Base-by-base conservation (phyloP, 192 early-diverging fungal species). In the Geranomyces michiganensis region DNA sequence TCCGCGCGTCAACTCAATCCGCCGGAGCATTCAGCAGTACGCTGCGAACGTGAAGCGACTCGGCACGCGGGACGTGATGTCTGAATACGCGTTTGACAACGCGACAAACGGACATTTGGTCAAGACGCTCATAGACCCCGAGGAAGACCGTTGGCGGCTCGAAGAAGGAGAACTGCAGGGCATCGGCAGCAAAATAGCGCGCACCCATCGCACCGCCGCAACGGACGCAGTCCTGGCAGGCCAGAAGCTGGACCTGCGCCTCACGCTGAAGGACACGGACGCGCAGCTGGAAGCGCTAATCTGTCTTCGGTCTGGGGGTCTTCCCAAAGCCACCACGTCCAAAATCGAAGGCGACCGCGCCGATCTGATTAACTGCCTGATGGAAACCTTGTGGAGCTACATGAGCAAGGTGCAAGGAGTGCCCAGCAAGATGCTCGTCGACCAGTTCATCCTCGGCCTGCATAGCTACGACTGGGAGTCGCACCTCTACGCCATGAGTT, bases 181-280 rank as follows among this genome's bases (percentile, higher is more conserved):
- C 46, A 19, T 65, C 31, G 63, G 63, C 17, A 65, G 63, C 63
- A 31, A 21, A 15, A 1, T 22, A 21, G 63, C 63, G 21, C 63
- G 63, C 21, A 65, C 51, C 36, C 17, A 15, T 19, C 17, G 5
- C 21, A 12, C 21, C 17, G 29, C 17, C 17, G 44, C 41, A 15
- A 41, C 19, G n/a, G 29, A 65, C 17, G 41, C 19, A 7, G 17
- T 21, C 36, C 17, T 46, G 30, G n/a, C 21, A 22, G 63, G 63
- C 17, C 63, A 65, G 29, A 65, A 65, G 63, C 41, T 65, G 63
- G 63, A 45, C 46, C 46, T 47, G 17, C 63, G 63, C 43, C 17
- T 65, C 63, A 65, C 63, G 31, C 29, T 65, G 46, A 30, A 19
- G 17, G 63, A 65, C 63, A 65, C 63, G 26, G 29, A 47, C 26